Base-by-base conservation (phyloP, 1,284 basidiomycete species). In the Puccinia novopanici region DNA sequence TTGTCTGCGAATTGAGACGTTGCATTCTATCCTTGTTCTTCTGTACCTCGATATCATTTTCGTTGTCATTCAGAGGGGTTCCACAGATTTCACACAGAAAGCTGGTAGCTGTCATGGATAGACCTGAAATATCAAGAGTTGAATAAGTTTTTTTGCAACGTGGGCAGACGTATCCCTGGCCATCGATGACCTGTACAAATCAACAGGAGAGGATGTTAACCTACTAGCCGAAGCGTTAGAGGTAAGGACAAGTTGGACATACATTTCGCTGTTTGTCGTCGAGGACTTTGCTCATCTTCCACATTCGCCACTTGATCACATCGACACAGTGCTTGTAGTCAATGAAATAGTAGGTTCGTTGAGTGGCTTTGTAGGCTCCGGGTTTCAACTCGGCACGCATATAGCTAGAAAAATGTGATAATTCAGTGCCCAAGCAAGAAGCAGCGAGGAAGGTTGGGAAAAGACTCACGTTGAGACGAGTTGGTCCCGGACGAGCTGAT, bases 271-370 rank as follows among this genome's bases (percentile, higher is more conserved):
- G 88, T 80, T 91, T 91, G 59, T 92, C 91, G 81, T 99, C 95
- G 83, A 99, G 95, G 80, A 90, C 90, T 82, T 91, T 89, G 82
- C 92, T 90, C 91, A 99, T 97, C 85, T 93, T 92, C n/a, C 94
- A 93, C 81, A 99, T 91, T 52, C 95, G 89, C 93, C 96, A 99
- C 86, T 98, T 98, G 85, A 96, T 93, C 70, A 98, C 94, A 85
- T 99, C 95, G 87, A 94, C 94, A 85, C 98, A 96, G 84, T 92
- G 90, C 83, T 94, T 91, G 86, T 95, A 96, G 87, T 99, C 92
- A 85, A 99, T 92, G 87, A 93, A 98, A 88, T 94, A 99, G 88
- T 98, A 99, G 84, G 92, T 91, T 84, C 90, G 90, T 81, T 91
- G 79, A 30, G 79, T 80, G 24, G 79, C 59, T 68, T 80, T 80